Evolutionary conservation across 345 rosid species (phyloP).

Genomic region (Gossypium stocksii): DNA sequence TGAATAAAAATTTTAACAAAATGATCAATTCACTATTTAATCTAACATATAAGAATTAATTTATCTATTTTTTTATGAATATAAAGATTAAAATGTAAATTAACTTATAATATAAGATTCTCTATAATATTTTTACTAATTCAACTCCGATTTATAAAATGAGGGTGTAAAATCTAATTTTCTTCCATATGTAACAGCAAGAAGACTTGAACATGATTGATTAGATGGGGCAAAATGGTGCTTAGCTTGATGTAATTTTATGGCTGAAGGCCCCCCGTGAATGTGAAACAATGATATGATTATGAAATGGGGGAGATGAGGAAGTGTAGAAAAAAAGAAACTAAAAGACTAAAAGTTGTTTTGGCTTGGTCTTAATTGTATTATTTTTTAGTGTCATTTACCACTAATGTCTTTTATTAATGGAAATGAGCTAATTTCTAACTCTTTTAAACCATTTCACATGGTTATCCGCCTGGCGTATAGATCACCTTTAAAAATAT

Average conservation of each 20-base stretch:
- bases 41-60: too few relatives aligned
- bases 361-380: slow-evolving; percentile 13
- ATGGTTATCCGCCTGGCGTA: too few relatives aligned
- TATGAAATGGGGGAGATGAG: background rate
- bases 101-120: too few relatives aligned
- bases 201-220: slow-evolving; percentile 16
- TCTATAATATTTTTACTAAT: too few relatives aligned
- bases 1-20: too few relatives aligned
- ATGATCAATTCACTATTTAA: too few relatives aligned
- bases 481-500: too few relatives aligned
- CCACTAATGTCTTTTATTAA: background rate
- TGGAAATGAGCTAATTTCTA: background rate
- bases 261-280: background rate
- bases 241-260: slow-evolving; percentile 17
- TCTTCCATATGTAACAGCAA: background rate
- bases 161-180: background rate
- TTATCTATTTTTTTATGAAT: too few relatives aligned
- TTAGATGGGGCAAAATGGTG: slow-evolving; percentile 10
- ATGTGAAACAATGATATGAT: background rate
- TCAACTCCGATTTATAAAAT: too few relatives aligned
- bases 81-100: too few relatives aligned
- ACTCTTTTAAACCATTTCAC: background rate
- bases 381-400: background rate
- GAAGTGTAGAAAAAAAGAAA: background rate
- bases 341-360: background rate